phyloP scores from a whole-genome alignment of 768 basidiomycete genomes.

The Arthromyces matolae region DNA sequence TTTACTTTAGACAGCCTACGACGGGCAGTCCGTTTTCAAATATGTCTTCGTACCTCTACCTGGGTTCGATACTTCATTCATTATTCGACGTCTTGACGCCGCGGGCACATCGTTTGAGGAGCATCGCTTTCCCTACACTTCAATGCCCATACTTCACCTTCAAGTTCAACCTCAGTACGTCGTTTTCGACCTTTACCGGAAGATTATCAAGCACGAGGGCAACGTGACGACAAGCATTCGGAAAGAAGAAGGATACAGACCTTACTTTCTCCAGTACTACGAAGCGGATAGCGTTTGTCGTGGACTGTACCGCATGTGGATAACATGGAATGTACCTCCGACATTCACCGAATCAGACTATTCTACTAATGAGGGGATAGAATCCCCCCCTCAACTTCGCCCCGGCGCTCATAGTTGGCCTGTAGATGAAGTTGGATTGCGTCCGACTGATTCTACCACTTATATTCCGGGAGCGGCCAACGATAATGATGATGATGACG shows the following conservation, averaged over 20 bases:
- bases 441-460: not conserved
- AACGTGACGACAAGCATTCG: not conserved
- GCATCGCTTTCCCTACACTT: not conserved
- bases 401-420: too few relatives aligned
- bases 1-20: not conserved
- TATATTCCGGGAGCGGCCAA: not conserved
- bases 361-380: too few relatives aligned
- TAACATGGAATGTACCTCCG: not conserved
- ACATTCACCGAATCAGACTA: not conserved
- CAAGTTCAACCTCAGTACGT: not conserved
- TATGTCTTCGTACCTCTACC: conserved; percentile 1
- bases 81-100: not conserved
- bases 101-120: not conserved
- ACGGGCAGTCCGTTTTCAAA: not conserved
- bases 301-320: not conserved
- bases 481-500: not conserved
- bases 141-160: not conserved
- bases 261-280: not conserved
- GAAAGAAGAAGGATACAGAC: not conserved
- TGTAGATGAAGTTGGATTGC: not conserved
- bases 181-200: not conserved
- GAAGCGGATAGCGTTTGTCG: not conserved
- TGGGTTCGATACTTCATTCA: not conserved
- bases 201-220: not conserved
- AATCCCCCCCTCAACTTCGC: too few relatives aligned